These are phyloP conservation scores for Asterionellopsis glacialis DNA, from an alignment of 108 stramenopile genomes.

Conservation along the genomic window DNA sequence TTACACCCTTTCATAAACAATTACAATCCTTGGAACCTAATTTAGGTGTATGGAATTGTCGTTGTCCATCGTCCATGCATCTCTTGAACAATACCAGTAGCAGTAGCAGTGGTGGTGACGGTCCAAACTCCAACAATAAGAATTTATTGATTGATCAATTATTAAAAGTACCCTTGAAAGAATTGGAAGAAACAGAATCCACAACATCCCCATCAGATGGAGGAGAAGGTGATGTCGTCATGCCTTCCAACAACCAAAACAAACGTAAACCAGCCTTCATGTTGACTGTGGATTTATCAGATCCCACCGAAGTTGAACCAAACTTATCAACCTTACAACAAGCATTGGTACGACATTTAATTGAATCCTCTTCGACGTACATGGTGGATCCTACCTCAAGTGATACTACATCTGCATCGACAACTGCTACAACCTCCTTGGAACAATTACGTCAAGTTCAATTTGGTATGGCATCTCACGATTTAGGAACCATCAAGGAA, in stretches of 20 bases:
- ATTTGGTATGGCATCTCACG: constrained; percentile 40
- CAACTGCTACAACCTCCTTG: constrained; percentile 12
- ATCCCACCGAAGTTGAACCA: constrained; percentile 39
- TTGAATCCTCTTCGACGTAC: constrained; percentile 7
- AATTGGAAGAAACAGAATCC: too few relatives aligned
- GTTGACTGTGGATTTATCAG: constrained; percentile 43
- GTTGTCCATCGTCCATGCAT: background rate
- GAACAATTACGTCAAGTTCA: constrained; percentile 28
- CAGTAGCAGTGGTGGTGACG: too few relatives aligned
- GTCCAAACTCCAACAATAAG: too few relatives aligned
- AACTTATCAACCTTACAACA: constrained; percentile 28
- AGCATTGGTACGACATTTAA: constrained; percentile 38
- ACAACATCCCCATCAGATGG: too few relatives aligned
- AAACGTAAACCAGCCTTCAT: constrained; percentile 11
- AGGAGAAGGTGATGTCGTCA: too few relatives aligned
- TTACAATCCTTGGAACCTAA: constrained; percentile 22
- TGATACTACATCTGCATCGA: constrained; percentile 1
- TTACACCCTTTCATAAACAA: constrained; percentile 9
- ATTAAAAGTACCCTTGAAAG: constrained; percentile 10
- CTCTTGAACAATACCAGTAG: background rate
- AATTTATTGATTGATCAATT: constrained; percentile 22
- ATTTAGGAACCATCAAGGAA: constrained; percentile 1
- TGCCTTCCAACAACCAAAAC: too few relatives aligned
- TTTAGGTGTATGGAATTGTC: constrained; percentile 71
- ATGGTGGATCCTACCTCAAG: background rate